Base-by-base conservation (phyloP, 2,329 filamentous ascomycete genomes). In the Cladorrhinum sp. region DNA sequence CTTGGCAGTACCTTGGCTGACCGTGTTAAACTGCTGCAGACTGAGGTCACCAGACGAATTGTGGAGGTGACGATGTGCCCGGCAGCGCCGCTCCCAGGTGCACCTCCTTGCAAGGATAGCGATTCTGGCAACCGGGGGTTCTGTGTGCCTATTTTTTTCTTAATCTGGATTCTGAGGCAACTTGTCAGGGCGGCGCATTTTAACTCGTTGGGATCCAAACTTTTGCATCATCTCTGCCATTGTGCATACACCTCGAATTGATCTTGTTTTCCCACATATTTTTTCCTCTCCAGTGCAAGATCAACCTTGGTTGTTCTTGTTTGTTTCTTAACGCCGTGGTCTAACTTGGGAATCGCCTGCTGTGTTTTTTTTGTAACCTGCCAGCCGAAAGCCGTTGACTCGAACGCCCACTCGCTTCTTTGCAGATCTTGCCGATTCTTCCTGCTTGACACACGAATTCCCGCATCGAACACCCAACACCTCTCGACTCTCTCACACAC, bases 1-100 rank as follows among this genome's bases (percentile, higher is more conserved):
- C 58, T 60, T 55, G 45, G 57, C 57, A 55, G 61, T 64, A 62
- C 62, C 55, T 64, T 59, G 22, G 55, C 57, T 59, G 61, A n/a
- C 25, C 59, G 50, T 23, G 55, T 24, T 45, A 50, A 55, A 60
- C 49, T 52, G 64, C 59, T 63, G 62, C 64, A 63, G 53, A 58
- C 57, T 67, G 63, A 66, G 63, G 62, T 66, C 64, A 66, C 63
- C 63, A 38, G 63, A 61, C 58, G 53, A 65, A 53, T 64, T 60
- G 58, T 60, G 54, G 58, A 60, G 45, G 45, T 45, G 29, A 38
- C 52, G 38, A 55, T 56, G 38, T 56, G 53, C 45, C 50, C 57
- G 59, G 62, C 62, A 58, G 59, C 62, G 56, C 58, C 63, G 56
- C 50, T 53, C 49, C 27, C 63, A 61, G 60, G 49, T 59, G 51